Base-by-base conservation (phyloP, 2,329 filamentous ascomycete genomes). In the Leptographium lundbergii region DNA sequence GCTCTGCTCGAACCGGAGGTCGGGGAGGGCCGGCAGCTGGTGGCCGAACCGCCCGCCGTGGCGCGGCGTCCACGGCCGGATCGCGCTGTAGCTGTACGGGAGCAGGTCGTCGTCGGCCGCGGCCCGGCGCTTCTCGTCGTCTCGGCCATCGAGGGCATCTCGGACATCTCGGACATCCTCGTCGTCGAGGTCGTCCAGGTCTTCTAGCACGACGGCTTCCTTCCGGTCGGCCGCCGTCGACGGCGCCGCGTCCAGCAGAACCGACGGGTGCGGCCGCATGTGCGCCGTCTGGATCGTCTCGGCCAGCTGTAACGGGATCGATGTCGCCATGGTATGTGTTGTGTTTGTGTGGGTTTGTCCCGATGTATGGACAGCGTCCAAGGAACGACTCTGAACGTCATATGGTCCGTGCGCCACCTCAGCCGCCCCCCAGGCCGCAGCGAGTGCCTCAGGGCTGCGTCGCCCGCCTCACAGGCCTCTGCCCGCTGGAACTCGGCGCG, bases 1-100 rank as follows among this genome's bases (percentile, higher is more conserved):
- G 78, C 91, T 96, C 80, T 99, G 94, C 75, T 99, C 94, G 74
- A 97, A 97, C 51, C 94, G 84, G 65, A 99, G 77, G 74, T 99
- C 94, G 4, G 91, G 91, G 68, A 96, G 81, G 10, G 84, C 81
- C 34, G 80, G 81, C 58, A 85, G 74, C 48, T 73, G 71, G 6
- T 19, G 13, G 14, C 22, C 19, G 32, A 55, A 52, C 22, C 55
- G 45, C 4, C 25, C 17, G 42, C 42, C 19, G 42, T 29, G 55
- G 13, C 74, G 71, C 54, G 83, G 77, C 51, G 59, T 55, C 54
- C 77, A 76, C 56, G 83, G 77, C 51, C 77, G 76, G 57, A 91
- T 72, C 6, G 86, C 78, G 64, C 82, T 86, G 62, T 85, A 77
- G 14, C 51, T 54, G 29, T 54, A 54, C 6, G 13, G 51, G 19